Evolutionary conservation across 352 stramenopile species (phyloP).

Genomic region (Phytopythium boreale): DNA sequence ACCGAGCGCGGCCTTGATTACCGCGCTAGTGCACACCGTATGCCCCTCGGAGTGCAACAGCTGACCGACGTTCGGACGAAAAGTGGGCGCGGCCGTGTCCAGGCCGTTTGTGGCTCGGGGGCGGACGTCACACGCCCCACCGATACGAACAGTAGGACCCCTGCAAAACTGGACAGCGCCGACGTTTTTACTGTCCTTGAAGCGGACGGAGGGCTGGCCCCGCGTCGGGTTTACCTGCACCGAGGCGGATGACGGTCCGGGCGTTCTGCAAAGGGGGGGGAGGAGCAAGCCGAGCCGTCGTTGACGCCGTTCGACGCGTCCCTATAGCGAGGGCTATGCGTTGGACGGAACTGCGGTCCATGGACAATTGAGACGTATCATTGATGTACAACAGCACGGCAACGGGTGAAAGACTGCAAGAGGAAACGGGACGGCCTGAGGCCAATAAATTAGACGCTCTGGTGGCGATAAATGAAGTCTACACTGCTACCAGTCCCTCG

Average conservation of each 20-base stretch:
- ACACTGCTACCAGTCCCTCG: constrained; percentile 5
- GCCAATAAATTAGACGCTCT: constrained; percentile 16
- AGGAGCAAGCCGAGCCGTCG: too few relatives aligned
- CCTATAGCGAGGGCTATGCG: too few relatives aligned
- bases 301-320: too few relatives aligned
- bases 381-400: too few relatives aligned
- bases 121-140: constrained; percentile 1
- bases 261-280: too few relatives aligned
- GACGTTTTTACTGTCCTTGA: neutral
- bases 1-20: neutral
- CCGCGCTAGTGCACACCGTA: too few relatives aligned
- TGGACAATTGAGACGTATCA: too few relatives aligned
- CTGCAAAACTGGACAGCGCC: neutral
- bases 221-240: neutral
- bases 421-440: neutral
- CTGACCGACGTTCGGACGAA: neutral
- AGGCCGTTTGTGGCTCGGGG: constrained; percentile 2
- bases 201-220: too few relatives aligned
- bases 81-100: constrained; percentile 2
- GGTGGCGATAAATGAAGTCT: constrained; percentile 25
- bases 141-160: neutral
- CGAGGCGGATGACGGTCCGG: neutral
- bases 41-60: too few relatives aligned
- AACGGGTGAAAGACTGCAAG: neutral
- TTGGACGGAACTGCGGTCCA: too few relatives aligned